Conservation (phyloP, 2,329 filamentous ascomycete species). For the Sodiomyces alkalinus region DNA sequence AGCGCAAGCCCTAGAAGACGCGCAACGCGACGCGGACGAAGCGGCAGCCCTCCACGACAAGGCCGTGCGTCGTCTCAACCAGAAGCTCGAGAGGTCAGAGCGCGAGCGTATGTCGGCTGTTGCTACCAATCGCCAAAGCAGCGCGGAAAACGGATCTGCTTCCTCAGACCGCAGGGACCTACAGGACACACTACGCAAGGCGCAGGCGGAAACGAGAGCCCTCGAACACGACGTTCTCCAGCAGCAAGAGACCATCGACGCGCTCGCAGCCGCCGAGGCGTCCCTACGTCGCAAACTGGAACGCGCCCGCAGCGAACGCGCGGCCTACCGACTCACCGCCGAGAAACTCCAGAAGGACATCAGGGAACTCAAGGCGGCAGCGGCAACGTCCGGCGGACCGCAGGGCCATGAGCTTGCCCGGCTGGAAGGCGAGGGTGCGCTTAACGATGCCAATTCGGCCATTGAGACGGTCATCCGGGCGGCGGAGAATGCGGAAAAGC, state of each 20-base stretch:
- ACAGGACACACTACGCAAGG: slow-evolving; percentile 43
- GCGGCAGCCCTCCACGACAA: slow-evolving; percentile 26
- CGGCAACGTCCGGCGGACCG: slow-evolving; percentile 15
- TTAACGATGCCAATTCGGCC: slow-evolving; percentile 29
- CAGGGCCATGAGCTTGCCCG: slow-evolving; percentile 13
- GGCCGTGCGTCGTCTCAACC: slow-evolving; percentile 26
- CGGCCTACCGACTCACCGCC: slow-evolving; percentile 35
- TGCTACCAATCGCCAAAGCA: slow-evolving; percentile 13
- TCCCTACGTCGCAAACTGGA: slow-evolving; percentile 53
- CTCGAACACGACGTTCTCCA: slow-evolving; percentile 59
- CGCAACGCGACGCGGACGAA: slow-evolving; percentile 34
- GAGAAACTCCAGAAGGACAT: slow-evolving; percentile 39
- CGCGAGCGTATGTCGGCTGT: slow-evolving; percentile 25
- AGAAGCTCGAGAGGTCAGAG: slow-evolving; percentile 34
- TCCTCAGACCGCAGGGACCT: slow-evolving; percentile 35
- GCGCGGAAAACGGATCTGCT: too few species aligned
- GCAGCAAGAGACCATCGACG: slow-evolving; percentile 49
- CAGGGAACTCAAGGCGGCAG: slow-evolving; percentile 26
- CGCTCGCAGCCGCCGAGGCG: slow-evolving; percentile 38
- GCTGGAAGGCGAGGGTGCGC: slow-evolving; percentile 15
- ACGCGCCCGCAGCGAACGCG: slow-evolving; percentile 50
- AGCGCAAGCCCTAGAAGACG: slow-evolving; percentile 42
- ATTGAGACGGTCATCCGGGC: slow-evolving; percentile 44
- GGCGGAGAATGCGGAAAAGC: slow-evolving; percentile 46
- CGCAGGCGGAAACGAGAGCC: slow-evolving; percentile 48